phyloP scores from a whole-genome alignment of 192 early-diverging fungal species.

The Haplosporangium gracile region DNA sequence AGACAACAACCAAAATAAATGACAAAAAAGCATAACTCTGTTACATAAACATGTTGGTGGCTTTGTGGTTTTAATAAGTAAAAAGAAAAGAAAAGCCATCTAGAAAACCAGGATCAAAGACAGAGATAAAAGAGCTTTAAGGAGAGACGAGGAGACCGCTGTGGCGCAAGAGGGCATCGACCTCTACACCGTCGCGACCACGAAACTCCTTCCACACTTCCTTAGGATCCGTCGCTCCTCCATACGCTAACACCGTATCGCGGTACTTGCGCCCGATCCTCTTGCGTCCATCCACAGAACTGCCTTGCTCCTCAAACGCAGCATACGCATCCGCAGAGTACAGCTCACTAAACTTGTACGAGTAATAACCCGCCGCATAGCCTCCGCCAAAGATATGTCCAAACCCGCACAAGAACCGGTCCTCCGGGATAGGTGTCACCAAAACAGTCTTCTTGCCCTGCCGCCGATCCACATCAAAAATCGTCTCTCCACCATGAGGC shows the following conservation, averaged over 20 bases:
- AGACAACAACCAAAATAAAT: no score
- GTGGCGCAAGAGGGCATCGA: slow-evolving; percentile 67
- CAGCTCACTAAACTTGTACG: slow-evolving; percentile 74
- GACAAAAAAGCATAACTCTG: no score
- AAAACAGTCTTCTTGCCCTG: slow-evolving; percentile 61
- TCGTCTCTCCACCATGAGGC: slow-evolving; percentile 37
- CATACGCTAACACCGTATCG: slow-evolving; percentile 69
- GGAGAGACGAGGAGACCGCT: slow-evolving; percentile 42
- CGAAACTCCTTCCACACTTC: slow-evolving; percentile 68
- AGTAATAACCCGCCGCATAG: slow-evolving; percentile 72
- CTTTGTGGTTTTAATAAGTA: no score
- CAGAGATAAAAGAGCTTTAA: not conserved
- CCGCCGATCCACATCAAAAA: slow-evolving; percentile 68
- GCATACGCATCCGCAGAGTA: slow-evolving; percentile 75
- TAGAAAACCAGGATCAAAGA: no score
- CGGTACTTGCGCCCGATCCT: slow-evolving; percentile 64
- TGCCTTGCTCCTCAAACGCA: slow-evolving; percentile 65
- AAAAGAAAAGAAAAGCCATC: no score
- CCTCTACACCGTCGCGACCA: slow-evolving; percentile 63
- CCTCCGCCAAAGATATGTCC: slow-evolving; percentile 72
- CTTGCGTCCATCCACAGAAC: slow-evolving; percentile 16
- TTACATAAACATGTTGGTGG: no score
- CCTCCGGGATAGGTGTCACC: slow-evolving; percentile 60
- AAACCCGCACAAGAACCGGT: slow-evolving; percentile 70
- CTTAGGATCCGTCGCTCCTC: slow-evolving; percentile 66